Percentiles rank a stretch among this genome's conserved stretches.
Conservation (phyloP, 192 early-diverging fungal genomes). For the Radiomyces spectabilis region DNA sequence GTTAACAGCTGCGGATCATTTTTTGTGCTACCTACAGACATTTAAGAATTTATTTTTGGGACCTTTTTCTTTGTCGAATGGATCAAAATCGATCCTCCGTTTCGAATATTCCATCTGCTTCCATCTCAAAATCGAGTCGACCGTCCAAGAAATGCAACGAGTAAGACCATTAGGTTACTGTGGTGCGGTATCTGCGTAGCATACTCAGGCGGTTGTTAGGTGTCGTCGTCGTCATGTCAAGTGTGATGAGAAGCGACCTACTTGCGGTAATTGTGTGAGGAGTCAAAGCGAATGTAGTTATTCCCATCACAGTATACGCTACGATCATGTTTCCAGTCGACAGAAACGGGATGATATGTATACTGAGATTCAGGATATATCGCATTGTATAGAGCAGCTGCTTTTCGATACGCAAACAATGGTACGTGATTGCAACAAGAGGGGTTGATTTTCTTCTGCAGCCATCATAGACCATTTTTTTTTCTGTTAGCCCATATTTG, state of each 20-base stretch:
- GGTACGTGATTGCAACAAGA: not conserved
- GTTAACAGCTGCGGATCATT: too few species aligned
- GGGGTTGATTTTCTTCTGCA: not conserved
- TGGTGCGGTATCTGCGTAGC: too few species aligned
- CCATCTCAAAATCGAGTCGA: too few species aligned
- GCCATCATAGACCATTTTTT: not conserved
- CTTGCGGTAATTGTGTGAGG: not conserved
- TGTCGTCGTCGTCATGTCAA: constrained; percentile 1
- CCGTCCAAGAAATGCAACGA: constrained; percentile 3
- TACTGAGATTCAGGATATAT: constrained; percentile 3
- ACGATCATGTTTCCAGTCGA: constrained; percentile 1
- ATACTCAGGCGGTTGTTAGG: too few species aligned
- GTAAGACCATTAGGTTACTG: too few species aligned
- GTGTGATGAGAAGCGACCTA: not conserved
- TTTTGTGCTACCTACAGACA: too few species aligned
- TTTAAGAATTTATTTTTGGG: too few species aligned
- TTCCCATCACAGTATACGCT: not conserved
- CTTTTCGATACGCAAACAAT: too few species aligned
- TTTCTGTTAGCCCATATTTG: not conserved
- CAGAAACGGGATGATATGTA: constrained; percentile 4
- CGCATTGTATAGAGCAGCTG: not conserved
- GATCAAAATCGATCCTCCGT: too few species aligned
- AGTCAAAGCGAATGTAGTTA: not conserved
- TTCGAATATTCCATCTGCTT: too few species aligned
- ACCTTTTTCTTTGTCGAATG: too few species aligned